Evolutionary conservation across 2,329 filamentous ascomycete species (phyloP), one percentile per base, ranked within the genome.

Genomic region (Coniochaeta prunicola): DNA sequence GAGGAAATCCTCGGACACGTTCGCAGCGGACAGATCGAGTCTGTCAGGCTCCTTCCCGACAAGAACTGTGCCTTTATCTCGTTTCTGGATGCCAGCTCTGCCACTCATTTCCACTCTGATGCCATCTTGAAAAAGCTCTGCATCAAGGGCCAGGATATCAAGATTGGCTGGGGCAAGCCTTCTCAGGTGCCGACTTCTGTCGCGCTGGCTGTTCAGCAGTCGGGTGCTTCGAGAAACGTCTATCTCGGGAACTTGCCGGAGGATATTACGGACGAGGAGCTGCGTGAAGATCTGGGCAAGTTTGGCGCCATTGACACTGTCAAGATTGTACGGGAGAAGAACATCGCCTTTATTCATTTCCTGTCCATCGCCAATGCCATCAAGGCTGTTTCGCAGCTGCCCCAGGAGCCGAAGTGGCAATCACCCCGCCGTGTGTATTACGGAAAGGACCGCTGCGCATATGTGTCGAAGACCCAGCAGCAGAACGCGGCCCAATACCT

Each of bases 41-140:
- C 94, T n/a, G 94, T 99, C 57, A 89, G 94, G 67, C 83, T 99
- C 64, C 81, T 99, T 58, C 91, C 93, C 26, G 94, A 99, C 77
- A 99, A 97, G 90, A 99, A 97, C 82, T 99, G 94, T 71, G 94
- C 94, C 60, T 99, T 99, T 81, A 97, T 99, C 72, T 99, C 94
- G 8, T 99, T 99, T 80, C 81, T 99, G 64, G 94, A 99, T 70
- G 92, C 92, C 68, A 96, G 92, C 77, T 97, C 94, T 31, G 94
- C 94, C 59, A 97, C 93, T 24, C 94, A 99, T 73, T 99, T 99
- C 78, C 94, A 99, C 80, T 99, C 94, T 21, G 94, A 99, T 81
- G 94, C 94, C 66, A 99, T 99, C 76, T 84, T 99, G 83, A 99
- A 99, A 82, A 99, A 97, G 82, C 85, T 99, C 71, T 92, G 92